Conservation (phyloP, 2,329 filamentous ascomycete species). For the Aspergillus caelatus region DNA sequence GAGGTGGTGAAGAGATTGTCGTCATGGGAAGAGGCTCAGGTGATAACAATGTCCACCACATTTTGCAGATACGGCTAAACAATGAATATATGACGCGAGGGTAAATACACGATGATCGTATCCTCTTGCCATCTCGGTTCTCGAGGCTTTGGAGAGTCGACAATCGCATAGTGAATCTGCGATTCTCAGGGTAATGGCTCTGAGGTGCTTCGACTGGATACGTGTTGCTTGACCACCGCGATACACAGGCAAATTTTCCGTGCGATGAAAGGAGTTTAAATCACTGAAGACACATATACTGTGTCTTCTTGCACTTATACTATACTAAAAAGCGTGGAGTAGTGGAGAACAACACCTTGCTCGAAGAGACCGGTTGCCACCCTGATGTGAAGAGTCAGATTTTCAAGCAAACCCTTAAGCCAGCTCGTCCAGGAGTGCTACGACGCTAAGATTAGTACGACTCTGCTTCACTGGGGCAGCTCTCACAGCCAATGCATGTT, state of each 20-base stretch:
- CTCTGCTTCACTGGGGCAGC: not conserved
- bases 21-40: conserved; percentile 2
- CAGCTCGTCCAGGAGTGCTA: not conserved
- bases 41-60: conserved; percentile 22
- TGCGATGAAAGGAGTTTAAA: not conserved
- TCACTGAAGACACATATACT: not conserved
- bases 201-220: not conserved
- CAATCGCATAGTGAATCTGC: not conserved
- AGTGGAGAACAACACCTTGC: not conserved
- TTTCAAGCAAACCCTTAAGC: not conserved
- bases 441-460: not conserved
- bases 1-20: not conserved
- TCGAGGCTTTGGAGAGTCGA: not conserved
- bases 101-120: not conserved
- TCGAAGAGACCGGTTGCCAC: not conserved
- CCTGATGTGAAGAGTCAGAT: not conserved
- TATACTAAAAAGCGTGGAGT: not conserved
- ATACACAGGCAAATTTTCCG: not conserved
- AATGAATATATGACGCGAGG: not conserved
- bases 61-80: conserved; percentile 5
- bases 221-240: not conserved
- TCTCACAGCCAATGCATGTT: not conserved
- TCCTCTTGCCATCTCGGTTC: not conserved
- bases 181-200: not conserved
- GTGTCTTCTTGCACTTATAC: not conserved